Conservation (phyloP, 768 basidiomycete genomes). For the Termitomyces sp. region DNA sequence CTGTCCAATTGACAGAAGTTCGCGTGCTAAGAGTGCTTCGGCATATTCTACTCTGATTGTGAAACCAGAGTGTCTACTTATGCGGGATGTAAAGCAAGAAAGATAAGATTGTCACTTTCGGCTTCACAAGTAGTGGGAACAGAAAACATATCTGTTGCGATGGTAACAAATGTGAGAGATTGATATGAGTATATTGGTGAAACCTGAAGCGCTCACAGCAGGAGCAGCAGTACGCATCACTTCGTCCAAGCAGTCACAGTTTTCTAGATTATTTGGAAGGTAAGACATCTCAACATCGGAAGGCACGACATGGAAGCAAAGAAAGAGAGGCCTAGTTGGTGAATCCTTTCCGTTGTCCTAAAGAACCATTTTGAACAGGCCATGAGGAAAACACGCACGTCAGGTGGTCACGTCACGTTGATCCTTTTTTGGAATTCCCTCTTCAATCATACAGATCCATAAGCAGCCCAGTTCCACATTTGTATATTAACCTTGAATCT, state of each 20-base stretch:
- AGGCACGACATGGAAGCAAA: not conserved
- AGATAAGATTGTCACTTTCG: not conserved
- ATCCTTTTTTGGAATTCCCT: not conserved
- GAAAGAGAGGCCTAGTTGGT: not conserved
- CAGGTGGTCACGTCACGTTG: not conserved
- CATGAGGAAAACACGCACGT: not conserved
- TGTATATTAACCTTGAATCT: not conserved
- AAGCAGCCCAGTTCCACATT: not conserved
- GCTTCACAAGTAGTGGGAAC: not conserved
- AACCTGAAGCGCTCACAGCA: not conserved
- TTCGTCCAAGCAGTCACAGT: not conserved
- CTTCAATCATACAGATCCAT: not conserved
- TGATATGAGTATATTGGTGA: not conserved
- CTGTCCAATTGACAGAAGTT: not conserved
- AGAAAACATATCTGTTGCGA: not conserved
- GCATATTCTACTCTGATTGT: not conserved
- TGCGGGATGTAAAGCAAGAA: not conserved
- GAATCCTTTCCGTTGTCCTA: not conserved
- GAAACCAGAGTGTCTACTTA: not conserved
- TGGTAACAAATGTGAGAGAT: not conserved
- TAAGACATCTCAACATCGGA: not conserved
- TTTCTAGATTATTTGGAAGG: not conserved
- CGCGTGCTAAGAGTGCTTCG: not conserved
- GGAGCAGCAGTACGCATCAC: not conserved
- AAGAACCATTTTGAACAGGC: not conserved